Evolutionary conservation across 192 early-diverging fungal species (phyloP).

Genomic region (Paraglomus brasilianum): DNA sequence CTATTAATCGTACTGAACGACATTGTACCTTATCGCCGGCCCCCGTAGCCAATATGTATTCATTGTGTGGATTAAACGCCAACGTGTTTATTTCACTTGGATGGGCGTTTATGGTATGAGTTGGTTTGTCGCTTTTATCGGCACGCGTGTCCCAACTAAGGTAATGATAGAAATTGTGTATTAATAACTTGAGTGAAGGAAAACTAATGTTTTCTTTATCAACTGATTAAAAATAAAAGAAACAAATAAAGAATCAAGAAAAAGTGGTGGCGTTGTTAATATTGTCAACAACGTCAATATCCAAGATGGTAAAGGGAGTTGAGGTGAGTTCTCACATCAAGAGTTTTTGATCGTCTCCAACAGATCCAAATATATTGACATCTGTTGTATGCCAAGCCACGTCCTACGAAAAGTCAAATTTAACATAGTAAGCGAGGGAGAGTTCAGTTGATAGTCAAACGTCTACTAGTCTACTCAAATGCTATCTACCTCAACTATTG

Average conservation of each 20-base stretch:
- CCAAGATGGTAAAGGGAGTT: too few relatives aligned
- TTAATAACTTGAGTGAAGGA: constrained; percentile 13
- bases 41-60: constrained; percentile 89
- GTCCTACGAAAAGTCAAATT: constrained; percentile 54
- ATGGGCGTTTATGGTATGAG: constrained; percentile 80
- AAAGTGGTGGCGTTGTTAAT: constrained; percentile 12
- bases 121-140: constrained; percentile 57
- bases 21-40: constrained; percentile 78
- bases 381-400: constrained; percentile 89
- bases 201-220: constrained; percentile 17
- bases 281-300: too few relatives aligned
- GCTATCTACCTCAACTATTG: constrained; percentile 75
- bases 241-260: constrained; percentile 20
- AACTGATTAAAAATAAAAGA: constrained; percentile 16
- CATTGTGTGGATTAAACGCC: constrained; percentile 88
- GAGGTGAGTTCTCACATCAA: constrained; percentile 63
- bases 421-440: not conserved
- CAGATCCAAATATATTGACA: constrained; percentile 90
- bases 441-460: too few relatives aligned
- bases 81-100: constrained; percentile 92
- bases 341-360: constrained; percentile 92
- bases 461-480: not conserved
- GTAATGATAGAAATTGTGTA: not conserved
- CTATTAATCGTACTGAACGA: not conserved
- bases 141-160: constrained; percentile 92